Percentiles rank a stretch among this genome's conserved stretches.
Evolutionary conservation across 164 flowering plant species (phyloP).

Genomic region (Litsea cubeba): DNA sequence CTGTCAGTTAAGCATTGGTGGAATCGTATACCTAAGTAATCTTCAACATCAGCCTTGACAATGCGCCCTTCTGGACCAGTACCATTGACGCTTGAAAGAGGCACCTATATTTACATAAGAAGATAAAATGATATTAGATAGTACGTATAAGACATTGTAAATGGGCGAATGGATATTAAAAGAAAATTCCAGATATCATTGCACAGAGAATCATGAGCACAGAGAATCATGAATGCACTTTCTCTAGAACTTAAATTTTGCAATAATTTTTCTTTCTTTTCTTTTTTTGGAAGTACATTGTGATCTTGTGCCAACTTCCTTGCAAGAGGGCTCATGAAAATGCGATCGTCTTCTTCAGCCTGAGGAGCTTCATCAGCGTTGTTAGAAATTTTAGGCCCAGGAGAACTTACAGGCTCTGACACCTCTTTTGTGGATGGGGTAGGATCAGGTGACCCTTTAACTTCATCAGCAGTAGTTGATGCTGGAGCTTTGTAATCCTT

Average conservation of each 20-base stretch:
- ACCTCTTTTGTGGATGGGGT: constrained; percentile 57
- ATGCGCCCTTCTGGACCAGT: constrained; percentile 92
- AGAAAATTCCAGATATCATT: neutral
- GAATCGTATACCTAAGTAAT: constrained; percentile 67
- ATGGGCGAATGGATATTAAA: neutral
- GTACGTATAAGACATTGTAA: neutral
- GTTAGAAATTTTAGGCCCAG: constrained; percentile 45
- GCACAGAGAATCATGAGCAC: neutral
- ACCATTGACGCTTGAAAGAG: constrained; percentile 82
- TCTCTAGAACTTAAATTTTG: neutral
- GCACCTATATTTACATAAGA: constrained; percentile 38
- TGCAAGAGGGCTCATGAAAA: constrained; percentile 90
- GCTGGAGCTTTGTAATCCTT: constrained; percentile 63
- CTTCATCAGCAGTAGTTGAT: constrained; percentile 35
- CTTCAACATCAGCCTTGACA: constrained; percentile 96
- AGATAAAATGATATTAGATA: neutral
- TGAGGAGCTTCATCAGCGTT: constrained; percentile 41
- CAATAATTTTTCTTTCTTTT: neutral
- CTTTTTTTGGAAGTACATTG: constrained; percentile 34
- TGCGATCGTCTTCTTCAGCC: constrained; percentile 43
- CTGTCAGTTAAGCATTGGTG: neutral
- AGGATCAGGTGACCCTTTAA: constrained; percentile 41
- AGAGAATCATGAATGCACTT: neutral
- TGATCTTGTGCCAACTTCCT: constrained; percentile 84
- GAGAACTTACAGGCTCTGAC: constrained; percentile 37